A percentile compares a stretch with the other conserved stretches of the same genome.
phyloP scores from a whole-genome alignment of 495 filamentous ascomycete genomes.

The Talaromyces nanjingensis region DNA sequence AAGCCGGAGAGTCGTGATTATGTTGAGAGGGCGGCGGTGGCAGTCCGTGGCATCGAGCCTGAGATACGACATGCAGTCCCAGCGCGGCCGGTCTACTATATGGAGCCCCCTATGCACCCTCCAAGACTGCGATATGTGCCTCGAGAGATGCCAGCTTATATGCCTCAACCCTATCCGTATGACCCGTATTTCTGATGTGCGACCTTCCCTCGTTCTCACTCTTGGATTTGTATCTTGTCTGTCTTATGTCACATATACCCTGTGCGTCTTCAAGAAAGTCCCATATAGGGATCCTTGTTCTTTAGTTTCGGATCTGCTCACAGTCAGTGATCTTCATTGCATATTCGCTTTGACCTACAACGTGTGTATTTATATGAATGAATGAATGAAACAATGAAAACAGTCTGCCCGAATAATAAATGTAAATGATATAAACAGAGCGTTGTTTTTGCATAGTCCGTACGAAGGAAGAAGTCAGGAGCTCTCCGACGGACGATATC shows the following conservation, averaged over 20 bases:
- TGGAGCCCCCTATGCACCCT: not conserved
- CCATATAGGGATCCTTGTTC: not conserved
- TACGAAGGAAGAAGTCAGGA: not conserved
- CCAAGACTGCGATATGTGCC: constrained; percentile 1
- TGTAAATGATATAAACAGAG: too few relatives aligned
- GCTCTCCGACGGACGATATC: constrained; percentile 3
- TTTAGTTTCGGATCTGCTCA: not conserved
- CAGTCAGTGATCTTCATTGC: not conserved
- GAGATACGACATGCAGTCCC: not conserved
- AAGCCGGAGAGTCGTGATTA: not conserved
- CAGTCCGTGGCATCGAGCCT: not conserved
- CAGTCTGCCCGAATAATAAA: not conserved
- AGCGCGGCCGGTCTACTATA: not conserved
- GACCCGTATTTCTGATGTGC: not conserved
- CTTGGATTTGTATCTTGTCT: not conserved
- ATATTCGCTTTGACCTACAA: not conserved
- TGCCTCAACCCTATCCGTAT: not conserved
- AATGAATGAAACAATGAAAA: not conserved
- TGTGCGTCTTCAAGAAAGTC: not conserved
- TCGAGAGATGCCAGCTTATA: not conserved
- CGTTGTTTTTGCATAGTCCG: too few relatives aligned
- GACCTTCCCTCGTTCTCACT: not conserved
- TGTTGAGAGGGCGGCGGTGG: not conserved
- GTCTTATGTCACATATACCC: not conserved
- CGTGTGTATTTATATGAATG: not conserved